phyloP scores from a whole-genome alignment of 176 grass and related monocot species.

The Hordeum vulgare region DNA sequence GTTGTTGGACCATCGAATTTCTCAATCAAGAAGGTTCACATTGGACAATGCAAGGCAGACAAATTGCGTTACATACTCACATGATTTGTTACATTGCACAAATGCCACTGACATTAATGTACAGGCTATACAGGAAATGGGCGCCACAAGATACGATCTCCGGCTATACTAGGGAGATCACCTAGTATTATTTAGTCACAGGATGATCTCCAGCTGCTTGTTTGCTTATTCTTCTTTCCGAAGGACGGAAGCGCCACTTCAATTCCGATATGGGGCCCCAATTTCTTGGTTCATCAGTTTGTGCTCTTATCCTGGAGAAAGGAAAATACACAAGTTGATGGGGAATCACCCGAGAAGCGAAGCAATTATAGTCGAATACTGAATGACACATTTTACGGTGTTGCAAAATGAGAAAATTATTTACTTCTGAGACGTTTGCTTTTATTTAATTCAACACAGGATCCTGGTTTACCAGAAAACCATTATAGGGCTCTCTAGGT shows the following conservation, averaged over 20 bases:
- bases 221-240: not conserved
- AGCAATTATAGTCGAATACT: not conserved
- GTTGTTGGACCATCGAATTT: not conserved
- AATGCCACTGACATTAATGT: not conserved
- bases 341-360: not conserved
- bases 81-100: not conserved
- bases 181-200: not conserved
- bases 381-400: not conserved
- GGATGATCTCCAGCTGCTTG: not conserved
- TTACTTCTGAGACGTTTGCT: not conserved
- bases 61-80: not conserved
- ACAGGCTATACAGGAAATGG: not conserved
- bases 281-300: not conserved
- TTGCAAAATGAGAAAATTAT: not conserved
- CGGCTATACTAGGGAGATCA: not conserved
- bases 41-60: not conserved
- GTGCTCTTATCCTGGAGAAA: slow-evolving; percentile 22
- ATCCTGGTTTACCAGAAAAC: not conserved
- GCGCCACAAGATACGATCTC: not conserved
- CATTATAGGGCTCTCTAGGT: not conserved
- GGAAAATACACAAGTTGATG: not conserved
- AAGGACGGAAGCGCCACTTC: not conserved
- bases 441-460: not conserved
- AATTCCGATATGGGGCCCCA: not conserved
- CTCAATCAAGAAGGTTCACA: not conserved